These are phyloP conservation scores for Takashimella koratensis DNA, from an alignment of 1,284 basidiomycete species.

Conservation along the genomic window DNA sequence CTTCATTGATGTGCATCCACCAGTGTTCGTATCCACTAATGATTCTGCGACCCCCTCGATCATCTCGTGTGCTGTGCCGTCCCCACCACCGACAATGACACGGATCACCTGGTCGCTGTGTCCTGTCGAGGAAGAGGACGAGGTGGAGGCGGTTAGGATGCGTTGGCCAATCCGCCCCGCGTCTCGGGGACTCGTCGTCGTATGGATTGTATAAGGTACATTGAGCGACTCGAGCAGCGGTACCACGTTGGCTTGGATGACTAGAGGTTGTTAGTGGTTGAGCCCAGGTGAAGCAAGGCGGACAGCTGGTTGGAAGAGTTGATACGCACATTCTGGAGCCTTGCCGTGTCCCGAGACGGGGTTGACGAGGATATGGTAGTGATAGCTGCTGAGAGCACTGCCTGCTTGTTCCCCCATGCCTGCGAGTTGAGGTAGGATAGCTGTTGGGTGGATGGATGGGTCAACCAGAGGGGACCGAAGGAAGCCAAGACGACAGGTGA, in stretches of 20 bases:
- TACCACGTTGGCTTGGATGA: constrained; percentile 61
- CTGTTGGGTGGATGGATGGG: no score
- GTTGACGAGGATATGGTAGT: constrained; percentile 34
- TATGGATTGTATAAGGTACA: constrained; percentile 46
- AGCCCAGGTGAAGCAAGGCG: background rate
- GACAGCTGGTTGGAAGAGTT: background rate
- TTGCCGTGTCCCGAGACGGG: constrained; percentile 31
- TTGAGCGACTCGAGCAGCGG: constrained; percentile 58
- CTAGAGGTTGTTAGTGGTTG: constrained; percentile 10
- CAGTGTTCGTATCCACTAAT: background rate
- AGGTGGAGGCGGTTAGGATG: constrained; percentile 44
- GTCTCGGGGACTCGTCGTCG: constrained; percentile 58
- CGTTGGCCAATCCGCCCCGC: constrained; percentile 58
- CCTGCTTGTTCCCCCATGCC: no score
- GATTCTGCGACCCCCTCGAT: constrained; percentile 58
- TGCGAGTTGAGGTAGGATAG: no score
- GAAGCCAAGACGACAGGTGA: no score
- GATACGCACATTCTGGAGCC: constrained; percentile 29
- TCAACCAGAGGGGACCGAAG: no score
- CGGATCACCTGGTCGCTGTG: constrained; percentile 60
- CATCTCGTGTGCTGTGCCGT: constrained; percentile 86
- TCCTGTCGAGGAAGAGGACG: constrained; percentile 51
- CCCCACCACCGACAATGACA: constrained; percentile 72
- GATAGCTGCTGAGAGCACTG: no score
- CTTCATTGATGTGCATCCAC: background rate